Conservation (phyloP, 768 basidiomycete genomes). For the Peribolospora kevripleyi region DNA sequence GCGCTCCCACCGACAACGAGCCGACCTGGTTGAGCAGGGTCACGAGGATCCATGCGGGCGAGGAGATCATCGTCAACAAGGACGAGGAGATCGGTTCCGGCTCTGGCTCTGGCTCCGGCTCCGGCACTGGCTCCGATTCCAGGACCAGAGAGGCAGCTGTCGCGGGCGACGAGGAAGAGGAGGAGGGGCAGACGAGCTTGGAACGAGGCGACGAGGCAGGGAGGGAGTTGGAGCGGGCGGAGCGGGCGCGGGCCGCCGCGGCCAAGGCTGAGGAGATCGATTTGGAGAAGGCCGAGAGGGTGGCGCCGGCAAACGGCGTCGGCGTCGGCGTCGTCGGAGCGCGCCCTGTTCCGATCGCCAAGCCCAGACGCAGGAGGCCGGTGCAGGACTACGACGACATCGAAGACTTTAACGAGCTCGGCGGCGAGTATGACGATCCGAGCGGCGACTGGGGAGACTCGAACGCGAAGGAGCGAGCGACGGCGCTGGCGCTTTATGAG, state of each 20-base stretch:
- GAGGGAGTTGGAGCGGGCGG: slow-evolving; percentile 15
- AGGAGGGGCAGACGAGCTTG: background rate
- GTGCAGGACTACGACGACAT: no score
- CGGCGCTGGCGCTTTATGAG: no score
- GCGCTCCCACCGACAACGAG: slow-evolving; percentile 33
- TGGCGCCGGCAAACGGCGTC: slow-evolving; percentile 5
- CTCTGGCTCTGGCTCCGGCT: no score
- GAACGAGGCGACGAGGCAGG: slow-evolving; percentile 12
- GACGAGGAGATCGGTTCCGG: slow-evolving; percentile 26
- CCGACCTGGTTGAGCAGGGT: slow-evolving; percentile 49
- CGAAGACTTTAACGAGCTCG: no score
- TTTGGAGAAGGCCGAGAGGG: background rate
- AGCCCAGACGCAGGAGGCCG: no score
- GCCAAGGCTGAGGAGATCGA: slow-evolving; percentile 8
- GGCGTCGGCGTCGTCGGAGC: no score
- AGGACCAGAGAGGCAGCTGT: slow-evolving; percentile 30
- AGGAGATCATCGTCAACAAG: slow-evolving; percentile 64
- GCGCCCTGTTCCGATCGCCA: no score
- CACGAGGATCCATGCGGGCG: slow-evolving; percentile 26
- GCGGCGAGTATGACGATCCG: no score
- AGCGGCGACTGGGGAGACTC: no score
- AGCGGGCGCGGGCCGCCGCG: slow-evolving; percentile 10
- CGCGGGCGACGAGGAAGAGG: slow-evolving; percentile 9
- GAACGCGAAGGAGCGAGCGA: no score
- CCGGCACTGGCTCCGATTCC: no score